Evolutionary conservation across 2,329 filamentous ascomycete species (phyloP), one percentile per base, ranked within the genome.

Genomic region (Penicillium janthinellum): DNA sequence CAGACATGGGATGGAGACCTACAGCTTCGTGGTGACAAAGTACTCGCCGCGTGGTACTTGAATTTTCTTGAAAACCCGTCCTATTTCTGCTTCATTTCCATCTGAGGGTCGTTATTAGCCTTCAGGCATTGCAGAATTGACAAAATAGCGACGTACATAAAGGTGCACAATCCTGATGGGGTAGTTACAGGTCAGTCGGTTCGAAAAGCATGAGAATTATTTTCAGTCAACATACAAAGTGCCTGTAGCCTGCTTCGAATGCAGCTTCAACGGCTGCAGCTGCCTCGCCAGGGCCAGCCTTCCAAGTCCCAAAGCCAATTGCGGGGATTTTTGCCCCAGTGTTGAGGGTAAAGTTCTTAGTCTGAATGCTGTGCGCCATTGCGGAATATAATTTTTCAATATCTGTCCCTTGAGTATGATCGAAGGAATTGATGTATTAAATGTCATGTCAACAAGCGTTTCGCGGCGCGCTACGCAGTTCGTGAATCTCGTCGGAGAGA

Each of bases 261-360:
- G 90, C 89, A 38, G 81, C 80, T 77, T 90, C 86, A 65, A 94
- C 90, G 54, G 90, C 90, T 52, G 84, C 78, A 66, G 84, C 82
- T 57, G 91, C 89, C 76, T 90, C 83, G 66, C 84, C 85, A 61
- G 88, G 87, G 68, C 82, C 74, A 51, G 89, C 91, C 48, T 72
- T 68, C 70, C 70, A 73, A 20, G 70, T 73, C 5, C 70, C 70
- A 54, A 73, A 73, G 5, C 70, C 71, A 31, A 73, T 64, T 20
- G 69, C 70, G 6, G 70, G 70, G 41, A 73, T 71, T 48, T 69
- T 66, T 8, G 70, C 70, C n/a, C 71, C 70, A 5, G 70, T 71
- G 59, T 72, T 73, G n/a, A 73, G 60, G 0, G 61, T 68, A 58
- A 69, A 71, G 1, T 39, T 47, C 39, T 64, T 63, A 5, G 45